A percentile compares a stretch with the other conserved stretches of the same genome.
phyloP scores from a whole-genome alignment of 2,329 filamentous ascomycete species.

The Stemphylium vesicarium region DNA sequence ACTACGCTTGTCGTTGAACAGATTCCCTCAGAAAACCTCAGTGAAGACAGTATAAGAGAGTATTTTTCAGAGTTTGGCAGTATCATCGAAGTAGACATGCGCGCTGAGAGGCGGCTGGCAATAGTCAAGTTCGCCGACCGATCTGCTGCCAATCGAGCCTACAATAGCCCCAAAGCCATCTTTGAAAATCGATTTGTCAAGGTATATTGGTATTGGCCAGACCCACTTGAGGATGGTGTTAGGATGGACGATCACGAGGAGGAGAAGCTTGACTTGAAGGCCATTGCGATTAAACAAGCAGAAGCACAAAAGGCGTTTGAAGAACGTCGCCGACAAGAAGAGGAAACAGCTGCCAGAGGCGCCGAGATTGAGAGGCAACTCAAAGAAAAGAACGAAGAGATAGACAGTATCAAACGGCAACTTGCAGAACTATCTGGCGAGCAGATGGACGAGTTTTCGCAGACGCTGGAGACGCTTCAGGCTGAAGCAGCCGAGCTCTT shows the following conservation, averaged over 20 bases:
- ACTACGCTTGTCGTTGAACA: constrained; percentile 77
- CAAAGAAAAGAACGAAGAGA: constrained; percentile 69
- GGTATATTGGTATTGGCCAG: constrained; percentile 74
- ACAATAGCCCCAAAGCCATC: constrained; percentile 77
- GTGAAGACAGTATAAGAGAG: constrained; percentile 66
- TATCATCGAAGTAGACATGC: constrained; percentile 69
- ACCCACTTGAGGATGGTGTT: constrained; percentile 7
- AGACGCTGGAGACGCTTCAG: constrained; percentile 32
- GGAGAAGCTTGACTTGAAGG: constrained; percentile 70
- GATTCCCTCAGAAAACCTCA: constrained; percentile 74
- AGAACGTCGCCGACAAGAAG: constrained; percentile 67
- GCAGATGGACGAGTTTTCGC: constrained; percentile 20
- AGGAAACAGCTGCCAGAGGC: constrained; percentile 67
- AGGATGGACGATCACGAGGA: constrained; percentile 4
- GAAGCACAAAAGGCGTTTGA: constrained; percentile 74
- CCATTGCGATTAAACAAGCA: constrained; percentile 71
- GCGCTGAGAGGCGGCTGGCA: constrained; percentile 70
- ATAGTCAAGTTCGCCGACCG: constrained; percentile 72
- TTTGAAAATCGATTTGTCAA: constrained; percentile 89
- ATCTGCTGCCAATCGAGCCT: constrained; percentile 71
- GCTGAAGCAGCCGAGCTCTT: constrained; percentile 68
- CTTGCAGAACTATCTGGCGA: constrained; percentile 59
- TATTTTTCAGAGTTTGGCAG: constrained; percentile 78
- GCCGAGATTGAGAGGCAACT: constrained; percentile 70
- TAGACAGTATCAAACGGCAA: constrained; percentile 65